phyloP scores from a whole-genome alignment of 202 grass and related monocot genomes.

The Carex sylvatica region DNA sequence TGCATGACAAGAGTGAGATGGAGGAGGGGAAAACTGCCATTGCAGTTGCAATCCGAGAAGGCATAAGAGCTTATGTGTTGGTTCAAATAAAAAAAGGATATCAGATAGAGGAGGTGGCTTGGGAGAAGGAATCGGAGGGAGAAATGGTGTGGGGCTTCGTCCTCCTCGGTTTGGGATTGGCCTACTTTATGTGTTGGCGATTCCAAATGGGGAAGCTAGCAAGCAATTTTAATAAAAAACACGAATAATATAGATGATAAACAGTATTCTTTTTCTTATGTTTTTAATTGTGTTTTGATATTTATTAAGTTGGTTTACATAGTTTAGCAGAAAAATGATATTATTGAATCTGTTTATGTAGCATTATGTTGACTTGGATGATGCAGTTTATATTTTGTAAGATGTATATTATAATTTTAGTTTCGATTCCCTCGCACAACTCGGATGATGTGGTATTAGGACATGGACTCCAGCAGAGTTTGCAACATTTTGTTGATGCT shows the following conservation, averaged over 20 bases:
- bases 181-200: conserved; percentile 23
- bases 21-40: not conserved
- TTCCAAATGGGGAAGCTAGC: conserved; percentile 11
- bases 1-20: conserved; percentile 1
- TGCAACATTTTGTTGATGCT: no score
- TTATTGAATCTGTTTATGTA: not conserved
- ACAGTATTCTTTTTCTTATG: not conserved
- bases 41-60: conserved; percentile 14
- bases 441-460: no score
- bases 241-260: not conserved
- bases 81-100: not conserved
- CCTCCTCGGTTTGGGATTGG: not conserved
- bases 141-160: conserved; percentile 24
- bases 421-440: no score
- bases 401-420: not conserved
- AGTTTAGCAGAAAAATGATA: not conserved
- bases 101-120: conserved; percentile 18
- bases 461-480: no score
- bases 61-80: conserved; percentile 15
- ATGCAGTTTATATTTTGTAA: not conserved
- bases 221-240: conserved; percentile 11
- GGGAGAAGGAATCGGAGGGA: conserved; percentile 13
- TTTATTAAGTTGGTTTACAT: not conserved
- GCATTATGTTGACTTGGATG: not conserved
- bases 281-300: not conserved